Evolutionary conservation across 2,329 filamentous ascomycete species (phyloP).

Genomic region (Chrysosporium queenslandicum): DNA sequence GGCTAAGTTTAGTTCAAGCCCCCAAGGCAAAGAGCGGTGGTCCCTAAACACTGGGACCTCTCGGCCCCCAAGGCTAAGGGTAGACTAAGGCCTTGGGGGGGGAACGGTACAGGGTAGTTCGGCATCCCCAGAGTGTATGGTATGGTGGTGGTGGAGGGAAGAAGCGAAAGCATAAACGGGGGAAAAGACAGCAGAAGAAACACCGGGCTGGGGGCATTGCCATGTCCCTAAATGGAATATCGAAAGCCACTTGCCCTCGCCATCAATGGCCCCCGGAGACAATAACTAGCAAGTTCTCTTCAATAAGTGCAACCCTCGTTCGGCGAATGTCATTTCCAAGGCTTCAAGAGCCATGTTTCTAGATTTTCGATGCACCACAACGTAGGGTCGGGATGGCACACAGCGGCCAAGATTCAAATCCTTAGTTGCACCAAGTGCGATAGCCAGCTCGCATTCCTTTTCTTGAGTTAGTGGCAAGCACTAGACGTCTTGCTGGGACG

Average conservation of each 20-base stretch:
- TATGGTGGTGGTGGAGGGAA: too few relatives aligned
- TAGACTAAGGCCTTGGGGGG: too few relatives aligned
- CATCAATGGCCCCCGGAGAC: background rate
- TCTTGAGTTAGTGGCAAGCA: background rate
- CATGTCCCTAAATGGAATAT: too few relatives aligned
- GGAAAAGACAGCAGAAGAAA: too few relatives aligned
- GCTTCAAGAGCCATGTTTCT: background rate
- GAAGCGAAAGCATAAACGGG: too few relatives aligned
- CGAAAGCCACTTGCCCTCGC: too few relatives aligned
- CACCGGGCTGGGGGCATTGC: too few relatives aligned
- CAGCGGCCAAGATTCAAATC: background rate
- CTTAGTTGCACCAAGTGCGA: slow-evolving; percentile 2
- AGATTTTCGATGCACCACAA: slow-evolving; percentile 1
- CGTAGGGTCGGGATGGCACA: background rate
- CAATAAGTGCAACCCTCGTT: slow-evolving; percentile 8
- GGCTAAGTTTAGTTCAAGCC: background rate
- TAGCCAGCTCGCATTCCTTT: too few relatives aligned
- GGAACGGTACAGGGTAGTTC: too few relatives aligned
- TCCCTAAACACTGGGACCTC: too few relatives aligned
- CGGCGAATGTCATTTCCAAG: slow-evolving; percentile 6
- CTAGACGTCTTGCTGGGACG: background rate
- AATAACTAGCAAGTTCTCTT: background rate
- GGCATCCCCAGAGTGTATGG: too few relatives aligned
- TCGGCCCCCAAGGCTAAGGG: too few relatives aligned
- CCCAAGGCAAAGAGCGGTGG: background rate